phyloP scores from a whole-genome alignment of 1,139 yeast species.

The Protomyces arabidopsidicola region DNA sequence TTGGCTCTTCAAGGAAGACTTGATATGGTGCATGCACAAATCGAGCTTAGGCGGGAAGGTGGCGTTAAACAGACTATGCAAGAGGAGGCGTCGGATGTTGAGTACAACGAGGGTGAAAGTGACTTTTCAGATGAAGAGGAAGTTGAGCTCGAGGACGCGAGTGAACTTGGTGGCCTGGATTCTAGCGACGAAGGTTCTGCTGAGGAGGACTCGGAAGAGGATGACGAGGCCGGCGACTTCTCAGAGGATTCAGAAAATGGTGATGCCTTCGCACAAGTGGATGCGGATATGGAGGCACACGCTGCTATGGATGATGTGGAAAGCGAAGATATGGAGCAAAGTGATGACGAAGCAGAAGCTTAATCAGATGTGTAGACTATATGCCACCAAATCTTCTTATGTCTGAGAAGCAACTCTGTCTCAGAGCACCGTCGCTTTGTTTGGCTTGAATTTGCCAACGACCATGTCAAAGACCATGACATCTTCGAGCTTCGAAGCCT shows the following conservation, averaged over 20 bases:
- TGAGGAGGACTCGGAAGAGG: conserved; percentile 44
- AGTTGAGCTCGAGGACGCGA: conserved; percentile 28
- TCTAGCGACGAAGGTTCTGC: conserved; percentile 41
- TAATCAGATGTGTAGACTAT: conserved; percentile 19
- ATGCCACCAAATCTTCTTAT: neutral
- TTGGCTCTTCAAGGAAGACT: conserved; percentile 79
- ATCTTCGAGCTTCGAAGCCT: neutral
- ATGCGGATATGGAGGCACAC: conserved; percentile 31
- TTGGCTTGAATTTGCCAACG: neutral
- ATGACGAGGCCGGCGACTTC: conserved; percentile 37
- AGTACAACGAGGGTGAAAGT: conserved; percentile 25
- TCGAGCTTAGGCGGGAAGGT: conserved; percentile 58
- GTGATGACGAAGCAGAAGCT: conserved; percentile 36
- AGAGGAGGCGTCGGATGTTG: conserved; percentile 31
- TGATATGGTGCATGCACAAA: conserved; percentile 64
- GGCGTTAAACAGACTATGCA: conserved; percentile 35
- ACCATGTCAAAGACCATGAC: neutral
- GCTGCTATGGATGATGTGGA: conserved; percentile 35
- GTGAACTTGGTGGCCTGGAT: conserved; percentile 37
- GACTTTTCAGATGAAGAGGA: conserved; percentile 28
- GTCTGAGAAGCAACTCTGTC: no score
- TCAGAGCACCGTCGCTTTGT: neutral
- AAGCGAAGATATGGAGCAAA: conserved; percentile 36
- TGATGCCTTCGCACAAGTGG: conserved; percentile 32
- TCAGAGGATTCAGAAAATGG: conserved; percentile 36